These are phyloP conservation scores for Coprinopsis sp. DNA, from an alignment of 768 basidiomycete species.

Conservation along the genomic window DNA sequence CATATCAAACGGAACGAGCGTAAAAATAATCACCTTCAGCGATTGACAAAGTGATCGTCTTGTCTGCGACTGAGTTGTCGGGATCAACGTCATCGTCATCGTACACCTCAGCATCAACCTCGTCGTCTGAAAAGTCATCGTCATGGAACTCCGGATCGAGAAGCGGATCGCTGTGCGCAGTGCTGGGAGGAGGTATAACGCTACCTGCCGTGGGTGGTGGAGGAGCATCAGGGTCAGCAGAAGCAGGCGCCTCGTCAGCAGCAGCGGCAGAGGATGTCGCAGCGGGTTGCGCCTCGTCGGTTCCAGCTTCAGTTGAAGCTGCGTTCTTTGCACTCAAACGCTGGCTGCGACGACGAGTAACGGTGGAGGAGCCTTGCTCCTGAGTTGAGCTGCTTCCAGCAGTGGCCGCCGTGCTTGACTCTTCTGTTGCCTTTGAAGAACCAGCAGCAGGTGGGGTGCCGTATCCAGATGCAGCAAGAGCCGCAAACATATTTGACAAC, in stretches of 20 bases:
- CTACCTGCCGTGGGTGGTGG: constrained; percentile 28
- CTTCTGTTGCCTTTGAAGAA: constrained; percentile 31
- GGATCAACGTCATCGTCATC: constrained; percentile 77
- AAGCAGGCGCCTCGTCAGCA: constrained; percentile 8
- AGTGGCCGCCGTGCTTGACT: constrained; percentile 23
- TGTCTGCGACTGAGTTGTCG: constrained; percentile 66
- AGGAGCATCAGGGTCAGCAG: constrained; percentile 10
- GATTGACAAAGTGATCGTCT: constrained; percentile 81
- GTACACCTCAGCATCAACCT: constrained; percentile 84
- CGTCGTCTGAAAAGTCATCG: constrained; percentile 84
- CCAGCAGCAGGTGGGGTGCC: constrained; percentile 47
- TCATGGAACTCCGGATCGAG: constrained; percentile 63
- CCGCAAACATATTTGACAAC: constrained; percentile 87
- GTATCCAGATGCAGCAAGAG: constrained; percentile 75
- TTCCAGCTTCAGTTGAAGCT: constrained; percentile 17
- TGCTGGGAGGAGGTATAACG: no score
- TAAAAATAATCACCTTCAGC: constrained; percentile 57
- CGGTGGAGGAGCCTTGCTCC: constrained; percentile 23
- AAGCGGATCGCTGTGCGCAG: constrained; percentile 50
- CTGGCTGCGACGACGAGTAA: constrained; percentile 73
- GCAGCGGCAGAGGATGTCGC: constrained; percentile 7
- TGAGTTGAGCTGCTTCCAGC: constrained; percentile 14
- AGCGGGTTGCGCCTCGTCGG: constrained; percentile 5
- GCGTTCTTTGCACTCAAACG: constrained; percentile 49
- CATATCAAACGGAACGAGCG: neutral